Conservation (phyloP, 2,329 filamentous ascomycete species). For the Xylariaceae sp. region DNA sequence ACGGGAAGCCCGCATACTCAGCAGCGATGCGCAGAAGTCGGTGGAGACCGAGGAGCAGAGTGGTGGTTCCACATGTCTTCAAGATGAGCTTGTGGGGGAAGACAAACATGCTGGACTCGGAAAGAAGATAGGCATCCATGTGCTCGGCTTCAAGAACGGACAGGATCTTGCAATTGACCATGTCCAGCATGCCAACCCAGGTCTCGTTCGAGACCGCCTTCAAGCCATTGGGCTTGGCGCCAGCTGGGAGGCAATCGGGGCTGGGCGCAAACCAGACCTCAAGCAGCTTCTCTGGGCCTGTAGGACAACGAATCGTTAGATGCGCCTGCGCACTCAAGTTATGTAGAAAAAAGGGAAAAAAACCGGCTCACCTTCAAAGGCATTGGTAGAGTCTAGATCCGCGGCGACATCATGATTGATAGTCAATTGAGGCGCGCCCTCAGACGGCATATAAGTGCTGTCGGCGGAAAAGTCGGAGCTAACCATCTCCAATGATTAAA, state of each 20-base stretch:
- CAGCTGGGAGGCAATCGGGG: slow-evolving; percentile 63
- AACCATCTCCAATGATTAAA: slow-evolving; percentile 64
- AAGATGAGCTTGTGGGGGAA: slow-evolving; percentile 99
- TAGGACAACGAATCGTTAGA: slow-evolving; percentile 12
- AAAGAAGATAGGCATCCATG: slow-evolving; percentile 93
- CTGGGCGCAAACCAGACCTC: slow-evolving; percentile 97
- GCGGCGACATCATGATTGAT: slow-evolving; percentile 94
- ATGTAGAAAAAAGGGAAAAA: too few relatives aligned
- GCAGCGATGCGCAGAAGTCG: slow-evolving; percentile 91
- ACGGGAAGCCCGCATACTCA: slow-evolving; percentile 80
- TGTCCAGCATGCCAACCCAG: slow-evolving; percentile 95
- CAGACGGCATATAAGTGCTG: slow-evolving; percentile 77
- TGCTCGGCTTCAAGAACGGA: slow-evolving; percentile 90
- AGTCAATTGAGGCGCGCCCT: slow-evolving; percentile 81
- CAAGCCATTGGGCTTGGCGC: slow-evolving; percentile 68
- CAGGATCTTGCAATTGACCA: slow-evolving; percentile 97
- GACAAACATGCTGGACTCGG: slow-evolving; percentile 99
- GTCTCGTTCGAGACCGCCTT: slow-evolving; percentile 78
- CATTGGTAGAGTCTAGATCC: slow-evolving; percentile 90
- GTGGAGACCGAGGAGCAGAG: slow-evolving; percentile 80
- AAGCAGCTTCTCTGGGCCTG: slow-evolving; percentile 90
- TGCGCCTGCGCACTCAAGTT: too few relatives aligned
- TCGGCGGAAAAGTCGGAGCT: slow-evolving; percentile 72
- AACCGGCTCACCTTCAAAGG: slow-evolving; percentile 71
- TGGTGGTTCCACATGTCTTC: slow-evolving; percentile 98